phyloP scores from a whole-genome alignment of 371 early-diverging fungal genomes.

The Parasitella parasitica region DNA sequence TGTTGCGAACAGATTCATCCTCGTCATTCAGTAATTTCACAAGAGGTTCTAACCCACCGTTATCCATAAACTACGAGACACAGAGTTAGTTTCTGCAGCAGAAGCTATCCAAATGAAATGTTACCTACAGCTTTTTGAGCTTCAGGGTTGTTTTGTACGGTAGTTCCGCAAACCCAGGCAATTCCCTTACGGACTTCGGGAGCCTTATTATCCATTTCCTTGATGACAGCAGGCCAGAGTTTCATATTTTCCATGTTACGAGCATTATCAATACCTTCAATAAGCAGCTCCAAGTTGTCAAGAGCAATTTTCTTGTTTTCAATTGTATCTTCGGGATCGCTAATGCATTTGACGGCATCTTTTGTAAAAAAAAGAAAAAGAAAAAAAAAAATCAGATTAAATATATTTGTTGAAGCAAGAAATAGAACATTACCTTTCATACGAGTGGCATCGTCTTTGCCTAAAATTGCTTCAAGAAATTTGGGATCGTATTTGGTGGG shows the following conservation, averaged over 20 bases:
- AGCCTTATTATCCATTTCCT: slow-evolving; percentile 53
- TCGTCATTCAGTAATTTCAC: slow-evolving; percentile 57
- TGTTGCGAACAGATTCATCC: slow-evolving; percentile 63
- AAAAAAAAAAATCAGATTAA: no score
- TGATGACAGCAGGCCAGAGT: slow-evolving; percentile 82
- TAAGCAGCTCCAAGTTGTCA: slow-evolving; percentile 92
- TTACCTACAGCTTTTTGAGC: slow-evolving; percentile 76
- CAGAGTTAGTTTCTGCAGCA: no score
- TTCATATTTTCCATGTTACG: slow-evolving; percentile 84
- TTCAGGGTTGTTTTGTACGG: slow-evolving; percentile 89
- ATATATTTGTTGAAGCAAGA: no score
- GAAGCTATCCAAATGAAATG: no score
- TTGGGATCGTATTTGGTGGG: slow-evolving; percentile 68
- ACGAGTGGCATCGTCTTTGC: slow-evolving; percentile 84
- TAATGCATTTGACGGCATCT: slow-evolving; percentile 72
- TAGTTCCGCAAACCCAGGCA: slow-evolving; percentile 92
- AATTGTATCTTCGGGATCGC: slow-evolving; percentile 53
- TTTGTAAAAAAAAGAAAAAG: neutral
- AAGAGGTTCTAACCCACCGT: slow-evolving; percentile 60
- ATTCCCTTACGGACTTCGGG: slow-evolving; percentile 68
- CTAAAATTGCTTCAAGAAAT: slow-evolving; percentile 87
- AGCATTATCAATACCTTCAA: slow-evolving; percentile 96
- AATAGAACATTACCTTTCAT: slow-evolving; percentile 88
- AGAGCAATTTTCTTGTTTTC: slow-evolving; percentile 79
- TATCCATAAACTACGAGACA: slow-evolving; percentile 55